Percentiles rank a stretch among this genome's conserved stretches.
Evolutionary conservation across 345 rosid genomes (phyloP).

Genomic region (Arabis hirsuta): DNA sequence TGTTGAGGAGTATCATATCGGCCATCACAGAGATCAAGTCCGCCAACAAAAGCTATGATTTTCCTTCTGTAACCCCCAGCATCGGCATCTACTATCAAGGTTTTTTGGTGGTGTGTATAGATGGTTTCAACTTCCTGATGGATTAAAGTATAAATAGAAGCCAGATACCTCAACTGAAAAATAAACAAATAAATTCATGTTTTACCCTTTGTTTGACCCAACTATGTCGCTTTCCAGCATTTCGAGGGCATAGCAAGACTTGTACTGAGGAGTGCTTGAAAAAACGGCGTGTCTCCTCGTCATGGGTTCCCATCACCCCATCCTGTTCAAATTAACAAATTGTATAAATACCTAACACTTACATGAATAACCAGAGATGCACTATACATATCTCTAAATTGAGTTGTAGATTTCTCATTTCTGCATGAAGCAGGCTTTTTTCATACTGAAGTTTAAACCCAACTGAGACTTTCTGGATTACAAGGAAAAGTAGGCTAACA

Average conservation of each 20-base stretch:
- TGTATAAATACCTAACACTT: conserved; percentile 3
- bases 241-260: conserved; percentile 89
- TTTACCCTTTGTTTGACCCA: conserved; percentile 86
- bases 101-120: conserved; percentile 97
- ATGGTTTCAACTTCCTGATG: conserved; percentile 89
- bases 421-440: background rate
- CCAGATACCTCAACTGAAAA: background rate
- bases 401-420: background rate
- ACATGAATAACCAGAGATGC: background rate
- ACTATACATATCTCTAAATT: conserved; percentile 5
- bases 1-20: conserved; percentile 91
- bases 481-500: conserved; percentile 11
- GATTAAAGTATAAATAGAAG: conserved; percentile 22
- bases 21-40: conserved; percentile 96
- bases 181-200: conserved; percentile 6
- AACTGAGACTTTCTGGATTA: background rate
- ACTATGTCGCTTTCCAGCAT: conserved; percentile 92
- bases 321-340: conserved; percentile 56
- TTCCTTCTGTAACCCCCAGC: conserved; percentile 75
- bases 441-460: conserved; percentile 4
- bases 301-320: conserved; percentile 95
- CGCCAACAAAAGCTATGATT: conserved; percentile 92
- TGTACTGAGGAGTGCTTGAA: conserved; percentile 94
- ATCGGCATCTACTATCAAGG: conserved; percentile 90
- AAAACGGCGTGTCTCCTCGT: conserved; percentile 93